Evolutionary conservation across 2,329 filamentous ascomycete genomes (phyloP), one percentile per base, ranked within the genome.

Genomic region (Alternaria solani): DNA sequence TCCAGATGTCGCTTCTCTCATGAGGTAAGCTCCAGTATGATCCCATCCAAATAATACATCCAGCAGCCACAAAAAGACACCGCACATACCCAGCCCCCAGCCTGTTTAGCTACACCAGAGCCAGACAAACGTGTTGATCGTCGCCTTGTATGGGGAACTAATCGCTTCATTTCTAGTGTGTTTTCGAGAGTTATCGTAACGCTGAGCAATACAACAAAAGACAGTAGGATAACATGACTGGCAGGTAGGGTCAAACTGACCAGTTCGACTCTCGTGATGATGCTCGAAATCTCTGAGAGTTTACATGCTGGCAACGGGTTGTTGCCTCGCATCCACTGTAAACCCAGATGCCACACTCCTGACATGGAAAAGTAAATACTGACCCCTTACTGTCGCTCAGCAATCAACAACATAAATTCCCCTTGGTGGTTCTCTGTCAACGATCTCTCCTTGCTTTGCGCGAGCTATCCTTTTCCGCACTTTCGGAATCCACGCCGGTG

Each of bases 401-500:
- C 20, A 49, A 25, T 18, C 30, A n/a, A 25, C 20, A 36, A 36
- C 20, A 23, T 9, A 12, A 8, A 7, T 38, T 5, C 30, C 8
- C 23, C 12, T 20, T 38, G 16, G 20, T 8, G 16, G 26, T 20
- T 23, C 9, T 26, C 32, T 16, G 32, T n/a, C 14, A 28, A 32
- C n/a, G 38, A n/a, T 12, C n/a, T 23, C 18, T 23, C 5, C 30
- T 32, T 16, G 20, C 18, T 16, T 28, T 51, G 44, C 34, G 25
- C 30, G 20, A 38, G 18, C 36, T 34, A 38, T 59, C 16, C 25
- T 38, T 25, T 26, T 55, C 38, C 44, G 52, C 57, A 36, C n/a
- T 39, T n/a, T 56, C 43, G 7, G 28, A 39, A 23, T 20, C 42
- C 48, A 36, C 47, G 34, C 23, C 32, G 12, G 16, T 48, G 43